phyloP scores from a whole-genome alignment of 257 asterid genomes.

The Solanum ossicruentum region DNA sequence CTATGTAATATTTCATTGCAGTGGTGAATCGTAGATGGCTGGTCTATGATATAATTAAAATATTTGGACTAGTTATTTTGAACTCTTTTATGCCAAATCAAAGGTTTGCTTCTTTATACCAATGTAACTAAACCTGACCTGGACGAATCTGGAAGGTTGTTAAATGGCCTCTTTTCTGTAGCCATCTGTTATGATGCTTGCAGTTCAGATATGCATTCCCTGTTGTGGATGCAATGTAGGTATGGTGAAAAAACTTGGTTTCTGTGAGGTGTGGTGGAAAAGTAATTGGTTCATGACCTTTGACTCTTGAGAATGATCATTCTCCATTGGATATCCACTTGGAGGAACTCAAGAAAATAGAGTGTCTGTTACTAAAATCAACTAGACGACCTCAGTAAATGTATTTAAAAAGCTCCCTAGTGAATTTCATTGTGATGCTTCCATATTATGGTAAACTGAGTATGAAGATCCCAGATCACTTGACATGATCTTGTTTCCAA shows the following conservation, averaged over 20 bases:
- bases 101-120: background rate
- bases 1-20: background rate
- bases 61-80: background rate
- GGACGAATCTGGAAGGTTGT: background rate
- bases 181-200: background rate
- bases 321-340: background rate
- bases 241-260: background rate
- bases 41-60: background rate
- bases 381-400: background rate
- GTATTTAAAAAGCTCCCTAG: background rate
- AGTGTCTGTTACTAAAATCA: background rate
- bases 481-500: background rate
- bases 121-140: background rate
- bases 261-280: background rate
- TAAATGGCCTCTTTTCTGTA: background rate
- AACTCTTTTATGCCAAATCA: background rate
- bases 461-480: background rate
- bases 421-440: background rate
- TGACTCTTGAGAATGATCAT: background rate
- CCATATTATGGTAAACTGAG: background rate
- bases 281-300: background rate
- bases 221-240: background rate
- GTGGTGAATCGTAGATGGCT: background rate
- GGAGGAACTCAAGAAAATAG: background rate
- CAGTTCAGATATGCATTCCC: background rate